Evolutionary conservation across 2,329 filamentous ascomycete species (phyloP), one percentile per base, ranked within the genome.

Genomic region (Colletotrichum tabaci): DNA sequence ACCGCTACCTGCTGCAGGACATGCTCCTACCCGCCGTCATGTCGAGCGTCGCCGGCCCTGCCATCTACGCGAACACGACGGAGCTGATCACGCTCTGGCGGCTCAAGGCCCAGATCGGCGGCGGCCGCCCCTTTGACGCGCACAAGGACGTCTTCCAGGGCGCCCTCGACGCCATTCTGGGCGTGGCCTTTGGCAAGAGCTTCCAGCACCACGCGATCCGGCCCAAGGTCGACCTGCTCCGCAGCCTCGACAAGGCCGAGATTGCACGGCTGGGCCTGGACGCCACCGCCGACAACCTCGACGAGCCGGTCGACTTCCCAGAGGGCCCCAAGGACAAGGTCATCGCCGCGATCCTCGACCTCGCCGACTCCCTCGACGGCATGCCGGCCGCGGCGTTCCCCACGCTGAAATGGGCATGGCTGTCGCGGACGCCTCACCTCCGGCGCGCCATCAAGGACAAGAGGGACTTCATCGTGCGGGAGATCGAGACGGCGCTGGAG

Each of bases 1-100:
- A 81, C 56, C 77, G 80, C 6, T 78, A 78, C 21, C 76, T 84
- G 8, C 75, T 84, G 52, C 79, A 80, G 38, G 79, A 84, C 66
- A 73, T 82, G 21, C 84, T 84, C 81, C 74, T 78, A 5, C 79
- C 79, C 1, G 75, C 74, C 0, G 84, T 84, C 58, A 72, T 84
- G 9, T 76, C 74, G 30, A 56, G 75, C n/a, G 77, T 84, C 7
- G 69, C 72, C 8, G 82, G 77, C 0, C 81, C 82, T 0, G 75
- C 79, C 7, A 74, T 83, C 3, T 80, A 83, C 73, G 73, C 75
- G 15, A 75, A 75, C 6, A 74, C 77, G 9, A 55, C 70, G 30
- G 76, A 78, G 35, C 66, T 84, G 42, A 75, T 83, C 42, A 74
- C 76, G 18, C 38, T 84, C 13, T 84, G 80, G 80, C 63, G 76